Conservation (phyloP, 1,284 basidiomycete species). For the Tilletia setariae region DNA sequence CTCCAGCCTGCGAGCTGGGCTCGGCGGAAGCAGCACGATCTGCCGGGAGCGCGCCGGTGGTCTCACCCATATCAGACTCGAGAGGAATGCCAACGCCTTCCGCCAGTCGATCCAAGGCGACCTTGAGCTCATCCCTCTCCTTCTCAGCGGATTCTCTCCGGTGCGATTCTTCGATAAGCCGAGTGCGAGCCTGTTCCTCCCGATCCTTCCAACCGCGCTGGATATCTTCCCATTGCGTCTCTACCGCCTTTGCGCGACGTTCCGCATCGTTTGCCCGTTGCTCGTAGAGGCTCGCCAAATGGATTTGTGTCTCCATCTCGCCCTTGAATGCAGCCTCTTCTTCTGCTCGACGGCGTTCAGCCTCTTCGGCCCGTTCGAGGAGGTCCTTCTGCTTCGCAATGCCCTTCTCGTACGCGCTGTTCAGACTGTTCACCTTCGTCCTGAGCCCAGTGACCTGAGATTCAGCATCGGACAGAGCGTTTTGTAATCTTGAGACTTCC, state of each 20-base stretch:
- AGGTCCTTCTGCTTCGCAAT: conserved; percentile 68
- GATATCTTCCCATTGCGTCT: conserved; percentile 71
- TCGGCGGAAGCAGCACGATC: background rate
- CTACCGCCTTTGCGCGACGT: conserved; percentile 71
- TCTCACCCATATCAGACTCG: background rate
- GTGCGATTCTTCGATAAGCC: conserved; percentile 62
- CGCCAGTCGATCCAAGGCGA: conserved; percentile 49
- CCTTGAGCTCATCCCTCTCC: conserved; percentile 50
- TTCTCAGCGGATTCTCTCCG: conserved; percentile 55
- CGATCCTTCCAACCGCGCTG: conserved; percentile 67
- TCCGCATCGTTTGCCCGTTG: conserved; percentile 75
- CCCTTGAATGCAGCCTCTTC: conserved; percentile 73
- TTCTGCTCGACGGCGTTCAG: conserved; percentile 70
- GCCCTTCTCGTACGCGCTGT: conserved; percentile 67
- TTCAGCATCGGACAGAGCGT: conserved; percentile 66
- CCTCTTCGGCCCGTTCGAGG: conserved; percentile 67
- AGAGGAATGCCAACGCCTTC: conserved; percentile 41
- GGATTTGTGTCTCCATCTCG: conserved; percentile 69
- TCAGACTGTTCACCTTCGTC: conserved; percentile 67
- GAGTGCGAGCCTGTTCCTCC: conserved; percentile 66
- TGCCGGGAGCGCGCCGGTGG: background rate
- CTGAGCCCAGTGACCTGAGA: conserved; percentile 66
- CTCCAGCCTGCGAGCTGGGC: background rate
- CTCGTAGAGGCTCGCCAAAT: conserved; percentile 75
- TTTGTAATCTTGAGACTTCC: conserved; percentile 64